A percentile compares a stretch with the other conserved stretches of the same genome.
phyloP scores from a whole-genome alignment of 306 rosid genomes.

The Lagenaria siceraria region DNA sequence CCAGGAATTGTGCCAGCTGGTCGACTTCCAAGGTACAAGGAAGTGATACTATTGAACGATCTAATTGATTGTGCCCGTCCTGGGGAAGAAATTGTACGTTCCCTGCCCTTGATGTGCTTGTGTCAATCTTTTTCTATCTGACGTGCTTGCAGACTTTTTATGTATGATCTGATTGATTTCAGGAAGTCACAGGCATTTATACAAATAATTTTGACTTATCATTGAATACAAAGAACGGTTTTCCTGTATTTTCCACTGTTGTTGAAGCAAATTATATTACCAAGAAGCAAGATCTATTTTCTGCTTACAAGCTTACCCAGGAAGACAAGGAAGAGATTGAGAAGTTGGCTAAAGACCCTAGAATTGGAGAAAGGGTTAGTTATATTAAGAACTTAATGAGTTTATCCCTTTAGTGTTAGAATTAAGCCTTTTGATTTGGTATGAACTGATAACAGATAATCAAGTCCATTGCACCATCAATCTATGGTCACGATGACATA shows the following conservation, averaged over 20 bases:
- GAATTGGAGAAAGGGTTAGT: slow-evolving; percentile 95
- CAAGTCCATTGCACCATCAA: slow-evolving; percentile 96
- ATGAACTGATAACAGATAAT: slow-evolving; percentile 39
- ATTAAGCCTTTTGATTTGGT: slow-evolving; percentile 2
- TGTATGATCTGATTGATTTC: slow-evolving; percentile 19
- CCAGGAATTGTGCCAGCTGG: slow-evolving; percentile 99
- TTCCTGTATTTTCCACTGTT: slow-evolving; percentile 97
- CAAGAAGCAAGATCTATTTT: slow-evolving; percentile 90
- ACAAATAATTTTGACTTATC: slow-evolving; percentile 91
- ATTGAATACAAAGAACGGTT: slow-evolving; percentile 91
- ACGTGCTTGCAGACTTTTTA: slow-evolving; percentile 13
- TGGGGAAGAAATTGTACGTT: slow-evolving; percentile 88
- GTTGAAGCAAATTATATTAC: slow-evolving; percentile 89
- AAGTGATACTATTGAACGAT: slow-evolving; percentile 90
- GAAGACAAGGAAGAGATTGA: slow-evolving; percentile 88
- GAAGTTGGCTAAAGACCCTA: slow-evolving; percentile 71
- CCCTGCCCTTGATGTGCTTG: not conserved
- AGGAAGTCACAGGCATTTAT: slow-evolving; percentile 97
- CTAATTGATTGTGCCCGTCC: slow-evolving; percentile 98
- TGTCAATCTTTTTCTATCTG: slow-evolving; percentile 7
- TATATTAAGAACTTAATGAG: not conserved
- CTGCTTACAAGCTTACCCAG: slow-evolving; percentile 90
- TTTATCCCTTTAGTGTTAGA: not conserved
- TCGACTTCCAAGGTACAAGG: slow-evolving; percentile 96
- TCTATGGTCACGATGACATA: slow-evolving; percentile 88